Evolutionary conservation across 2,329 filamentous ascomycete genomes (phyloP), one percentile per base, ranked within the genome.

Genomic region (Fusarium duplospermum): DNA sequence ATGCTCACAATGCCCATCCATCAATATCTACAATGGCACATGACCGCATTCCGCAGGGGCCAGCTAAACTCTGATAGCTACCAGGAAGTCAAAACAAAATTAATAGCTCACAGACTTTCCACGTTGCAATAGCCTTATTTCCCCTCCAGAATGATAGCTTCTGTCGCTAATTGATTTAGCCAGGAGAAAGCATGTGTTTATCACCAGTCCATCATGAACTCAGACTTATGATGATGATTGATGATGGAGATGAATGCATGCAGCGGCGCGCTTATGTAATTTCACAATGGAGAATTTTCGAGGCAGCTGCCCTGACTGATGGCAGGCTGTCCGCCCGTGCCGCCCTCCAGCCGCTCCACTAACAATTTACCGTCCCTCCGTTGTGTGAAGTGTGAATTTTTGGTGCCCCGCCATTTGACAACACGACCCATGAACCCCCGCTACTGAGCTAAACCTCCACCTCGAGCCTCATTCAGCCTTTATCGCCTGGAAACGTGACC

Each of bases 381-480:
- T 16, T 9, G 16, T 18, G 4, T 59, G 45, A 62, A 69, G 31
- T 40, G 63, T 58, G 62, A 63, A 59, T 71, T 74, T 75, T 52
- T 52, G 47, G 67, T 78, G 76, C 77, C 77, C 77, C 77, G 75
- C 75, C 75, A 76, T 76, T 66, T 42, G 56, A 57, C 71, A 72
- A 65, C 67, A 50, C 72, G 45, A 58, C 69, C 66, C 67, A 61
- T 69, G 67, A 67, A 70, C 65, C 77, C 76, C 75, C 76, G 71
- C 76, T 69, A 75, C 47, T 31, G 47, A 52, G 47, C 47, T 52
- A 31, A 77, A 78, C 77, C 77, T 78, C 76, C 76, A 78, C 77
- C 75, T 77, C 69, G 72, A 78, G 77, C 75, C 70, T 77, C 62
- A 72, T 73, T 58, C 61, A 75, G 58, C 67, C 45, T 72, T 64